Evolutionary conservation across 1,139 yeast species (phyloP).

Genomic region (Taphrina communis): DNA sequence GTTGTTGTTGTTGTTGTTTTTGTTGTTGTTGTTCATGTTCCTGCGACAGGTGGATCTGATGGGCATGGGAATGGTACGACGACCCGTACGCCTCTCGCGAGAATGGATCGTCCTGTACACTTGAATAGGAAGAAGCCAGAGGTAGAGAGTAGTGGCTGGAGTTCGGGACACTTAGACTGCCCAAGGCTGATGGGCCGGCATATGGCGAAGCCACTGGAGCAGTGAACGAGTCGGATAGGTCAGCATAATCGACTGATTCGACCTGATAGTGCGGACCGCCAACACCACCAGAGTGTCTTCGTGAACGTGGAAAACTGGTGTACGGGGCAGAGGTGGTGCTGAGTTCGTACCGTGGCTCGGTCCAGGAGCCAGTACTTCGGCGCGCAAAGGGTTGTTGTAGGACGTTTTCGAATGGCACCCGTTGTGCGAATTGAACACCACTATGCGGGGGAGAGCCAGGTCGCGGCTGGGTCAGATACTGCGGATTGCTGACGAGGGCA

Average conservation of each 20-base stretch:
- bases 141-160: neutral
- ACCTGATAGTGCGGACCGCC: neutral
- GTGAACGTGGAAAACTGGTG: neutral
- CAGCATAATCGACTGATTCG: neutral
- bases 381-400: neutral
- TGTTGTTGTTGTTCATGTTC: neutral
- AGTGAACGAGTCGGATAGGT: neutral
- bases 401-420: neutral
- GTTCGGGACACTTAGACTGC: neutral
- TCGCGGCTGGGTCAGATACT: neutral
- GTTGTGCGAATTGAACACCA: neutral
- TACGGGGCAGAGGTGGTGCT: neutral
- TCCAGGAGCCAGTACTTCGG: constrained; percentile 1
- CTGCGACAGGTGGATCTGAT: too few relatives aligned
- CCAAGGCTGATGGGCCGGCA: neutral
- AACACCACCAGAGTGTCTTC: too few relatives aligned
- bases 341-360: constrained; percentile 8
- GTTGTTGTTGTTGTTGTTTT: neutral
- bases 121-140: neutral
- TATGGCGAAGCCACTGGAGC: neutral
- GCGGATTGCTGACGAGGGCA: neutral
- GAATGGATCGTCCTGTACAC: neutral
- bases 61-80: too few relatives aligned
- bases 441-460: neutral
- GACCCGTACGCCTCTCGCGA: neutral